Evolutionary conservation across 805 yeast species (phyloP), one percentile per base, ranked within the genome.

Genomic region (Candida montana): DNA sequence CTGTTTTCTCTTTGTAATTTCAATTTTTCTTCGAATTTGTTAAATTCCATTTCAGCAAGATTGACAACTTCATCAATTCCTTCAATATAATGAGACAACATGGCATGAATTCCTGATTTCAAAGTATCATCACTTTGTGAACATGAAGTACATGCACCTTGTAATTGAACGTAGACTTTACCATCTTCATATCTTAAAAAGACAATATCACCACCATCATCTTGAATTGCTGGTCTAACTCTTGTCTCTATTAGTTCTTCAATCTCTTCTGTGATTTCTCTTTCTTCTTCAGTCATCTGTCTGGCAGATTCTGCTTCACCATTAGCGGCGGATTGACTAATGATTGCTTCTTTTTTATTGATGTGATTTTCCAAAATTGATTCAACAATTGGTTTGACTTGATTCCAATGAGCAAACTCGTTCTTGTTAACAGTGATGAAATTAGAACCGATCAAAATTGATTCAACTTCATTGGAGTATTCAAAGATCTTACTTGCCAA

Each of bases 71-170:
- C 84, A 41, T 77, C 75, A 26, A 93, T 97, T 58, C 93, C 99
- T 58, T 95, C 99, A 30, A 95, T 91, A 60, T 93, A 93, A 64
- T 91, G 96, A 69, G 79, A 88, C 58, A 93, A 71, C 99, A 93
- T 93, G n/a, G 90, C 78, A 63, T 93, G 97, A 46, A 93, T 93
- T 26, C 99, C 99, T 54, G 89, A 79, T 64, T 90, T 91, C 58
- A 93, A 71, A 1, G 99, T 93, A 49, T 89, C 93, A 48, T 87
- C 87, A 56, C 95, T 83, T 7, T 89, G 73, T 4, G 95, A 88
- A 54, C 99, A 93, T 2, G 95, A 77, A 41, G 95, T 82, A 65
- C 99, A 93, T 7, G 99, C 98, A 37, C 99, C 99, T 54, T 87
- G 90, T 35, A 93, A 69, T 59, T 85, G 88, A 53, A 93, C 75